phyloP scores from a whole-genome alignment of 2,329 filamentous ascomycete species.

The Chrysoporthe puriensis region DNA sequence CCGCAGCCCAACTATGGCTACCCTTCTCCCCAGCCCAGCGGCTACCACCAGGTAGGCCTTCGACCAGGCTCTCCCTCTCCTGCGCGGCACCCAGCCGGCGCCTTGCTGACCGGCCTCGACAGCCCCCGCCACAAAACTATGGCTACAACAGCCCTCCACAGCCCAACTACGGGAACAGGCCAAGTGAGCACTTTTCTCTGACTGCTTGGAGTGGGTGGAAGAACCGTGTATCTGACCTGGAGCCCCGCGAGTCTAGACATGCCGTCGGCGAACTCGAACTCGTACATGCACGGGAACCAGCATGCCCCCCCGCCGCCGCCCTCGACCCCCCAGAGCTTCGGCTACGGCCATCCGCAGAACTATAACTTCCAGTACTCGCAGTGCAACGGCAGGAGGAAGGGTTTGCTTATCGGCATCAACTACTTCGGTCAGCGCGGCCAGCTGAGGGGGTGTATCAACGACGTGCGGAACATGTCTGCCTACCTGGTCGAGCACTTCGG shows the following conservation, averaged over 20 bases:
- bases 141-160: constrained; percentile 45
- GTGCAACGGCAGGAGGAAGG: constrained; percentile 87
- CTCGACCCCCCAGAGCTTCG: constrained; percentile 70
- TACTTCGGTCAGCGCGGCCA: constrained; percentile 93
- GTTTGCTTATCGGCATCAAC: constrained; percentile 91
- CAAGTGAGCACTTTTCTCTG: constrained; percentile 44
- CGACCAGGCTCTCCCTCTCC: not conserved
- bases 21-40: constrained; percentile 31
- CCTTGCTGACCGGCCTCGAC: constrained; percentile 32
- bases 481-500: constrained; percentile 89
- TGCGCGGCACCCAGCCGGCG: not conserved
- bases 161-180: constrained; percentile 51
- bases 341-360: constrained; percentile 75
- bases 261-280: constrained; percentile 46
- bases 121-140: constrained; percentile 48
- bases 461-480: constrained; percentile 94
- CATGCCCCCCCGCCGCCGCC: constrained; percentile 69
- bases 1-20: constrained; percentile 46
- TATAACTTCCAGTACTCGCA: constrained; percentile 91
- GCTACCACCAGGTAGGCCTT: constrained; percentile 46
- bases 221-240: constrained; percentile 12
- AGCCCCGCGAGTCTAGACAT: constrained; percentile 21
- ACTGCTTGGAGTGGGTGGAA: too few relatives aligned
- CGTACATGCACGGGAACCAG: constrained; percentile 60
- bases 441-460: constrained; percentile 92